Percentiles rank a stretch among this genome's conserved stretches.
Evolutionary conservation across 2,329 filamentous ascomycete genomes (phyloP).

Genomic region (Orbilia javanica): DNA sequence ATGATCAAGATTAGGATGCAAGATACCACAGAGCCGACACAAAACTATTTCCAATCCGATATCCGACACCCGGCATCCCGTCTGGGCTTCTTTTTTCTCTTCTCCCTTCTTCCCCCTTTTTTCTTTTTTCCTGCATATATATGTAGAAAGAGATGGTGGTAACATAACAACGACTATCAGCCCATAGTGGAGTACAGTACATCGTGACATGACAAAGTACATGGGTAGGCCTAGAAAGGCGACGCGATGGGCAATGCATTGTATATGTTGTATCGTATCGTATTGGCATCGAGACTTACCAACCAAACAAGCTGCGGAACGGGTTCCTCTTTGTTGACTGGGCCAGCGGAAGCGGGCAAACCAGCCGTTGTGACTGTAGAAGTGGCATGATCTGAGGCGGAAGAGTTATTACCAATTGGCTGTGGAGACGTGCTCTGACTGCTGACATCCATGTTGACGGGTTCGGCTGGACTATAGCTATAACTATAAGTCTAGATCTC

Average conservation of each 20-base stretch:
- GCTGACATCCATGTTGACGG: slow-evolving; percentile 55
- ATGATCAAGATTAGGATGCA: neutral
- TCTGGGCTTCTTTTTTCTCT: neutral
- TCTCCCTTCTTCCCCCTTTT: neutral
- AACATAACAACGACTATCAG: neutral
- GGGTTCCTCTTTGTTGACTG: slow-evolving; percentile 53
- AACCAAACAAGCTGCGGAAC: slow-evolving; percentile 53
- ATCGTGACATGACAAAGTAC: neutral
- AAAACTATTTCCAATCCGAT: neutral
- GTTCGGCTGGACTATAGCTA: neutral
- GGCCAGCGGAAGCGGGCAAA: slow-evolving; percentile 51
- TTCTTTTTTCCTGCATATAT: neutral
- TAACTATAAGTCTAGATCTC: neutral
- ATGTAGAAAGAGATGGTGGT: neutral
- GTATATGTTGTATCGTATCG: no score
- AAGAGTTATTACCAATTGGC: slow-evolving; percentile 27
- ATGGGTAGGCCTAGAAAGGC: neutral
- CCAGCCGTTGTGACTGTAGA: slow-evolving; percentile 33
- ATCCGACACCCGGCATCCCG: neutral
- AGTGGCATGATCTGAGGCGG: slow-evolving; percentile 44
- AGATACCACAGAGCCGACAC: neutral
- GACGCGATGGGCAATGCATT: neutral
- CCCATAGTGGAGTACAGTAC: slow-evolving; percentile 13
- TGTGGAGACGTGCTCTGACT: slow-evolving; percentile 51
- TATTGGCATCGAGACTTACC: slow-evolving; percentile 30